A percentile compares a stretch with the other conserved stretches of the same genome.
Evolutionary conservation across 169 alveolate genomes (phyloP).

Genomic region (Eimeria sp.): DNA sequence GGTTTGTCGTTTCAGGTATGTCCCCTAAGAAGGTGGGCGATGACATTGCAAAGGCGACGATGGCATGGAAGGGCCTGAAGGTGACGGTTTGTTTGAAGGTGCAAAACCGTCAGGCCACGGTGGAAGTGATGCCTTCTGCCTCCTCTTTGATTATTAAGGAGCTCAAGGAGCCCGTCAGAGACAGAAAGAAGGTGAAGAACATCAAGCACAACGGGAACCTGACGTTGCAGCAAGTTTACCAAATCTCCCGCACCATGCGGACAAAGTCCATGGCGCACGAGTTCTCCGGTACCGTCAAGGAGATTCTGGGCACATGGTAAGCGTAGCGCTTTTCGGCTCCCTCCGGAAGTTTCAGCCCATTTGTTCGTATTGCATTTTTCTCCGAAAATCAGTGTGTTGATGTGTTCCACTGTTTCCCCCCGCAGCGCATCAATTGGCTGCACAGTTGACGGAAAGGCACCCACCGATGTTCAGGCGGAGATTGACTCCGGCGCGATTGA

Average conservation of each 20-base stretch:
- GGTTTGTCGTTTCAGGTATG: conserved; percentile 77
- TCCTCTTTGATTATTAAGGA: conserved; percentile 97
- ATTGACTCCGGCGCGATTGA: conserved; percentile 84
- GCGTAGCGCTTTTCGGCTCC: background rate
- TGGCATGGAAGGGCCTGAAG: conserved; percentile 98
- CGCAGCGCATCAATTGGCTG: conserved; percentile 97
- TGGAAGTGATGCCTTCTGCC: conserved; percentile 98
- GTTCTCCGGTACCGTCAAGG: conserved; percentile 98
- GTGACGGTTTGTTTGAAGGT: conserved; percentile 90
- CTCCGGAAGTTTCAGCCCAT: background rate
- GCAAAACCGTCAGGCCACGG: conserved; percentile 95
- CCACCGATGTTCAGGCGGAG: conserved; percentile 92
- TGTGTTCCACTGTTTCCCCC: background rate
- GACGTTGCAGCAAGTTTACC: conserved; percentile 95
- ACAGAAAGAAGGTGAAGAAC: conserved; percentile 97
- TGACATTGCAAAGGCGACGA: conserved; percentile 98
- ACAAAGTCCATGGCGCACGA: conserved; percentile 91
- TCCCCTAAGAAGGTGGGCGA: conserved; percentile 97
- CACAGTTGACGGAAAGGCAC: conserved; percentile 98
- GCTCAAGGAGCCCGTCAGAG: conserved; percentile 97
- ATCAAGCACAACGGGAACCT: conserved; percentile 98
- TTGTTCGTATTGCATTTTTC: background rate
- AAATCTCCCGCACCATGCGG: conserved; percentile 97
- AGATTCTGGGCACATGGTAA: conserved; percentile 97
- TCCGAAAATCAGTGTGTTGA: background rate